Evolutionary conservation across 176 grass and related monocot genomes (phyloP), one percentile per base, ranked within the genome.

Genomic region (Musa beccarii): DNA sequence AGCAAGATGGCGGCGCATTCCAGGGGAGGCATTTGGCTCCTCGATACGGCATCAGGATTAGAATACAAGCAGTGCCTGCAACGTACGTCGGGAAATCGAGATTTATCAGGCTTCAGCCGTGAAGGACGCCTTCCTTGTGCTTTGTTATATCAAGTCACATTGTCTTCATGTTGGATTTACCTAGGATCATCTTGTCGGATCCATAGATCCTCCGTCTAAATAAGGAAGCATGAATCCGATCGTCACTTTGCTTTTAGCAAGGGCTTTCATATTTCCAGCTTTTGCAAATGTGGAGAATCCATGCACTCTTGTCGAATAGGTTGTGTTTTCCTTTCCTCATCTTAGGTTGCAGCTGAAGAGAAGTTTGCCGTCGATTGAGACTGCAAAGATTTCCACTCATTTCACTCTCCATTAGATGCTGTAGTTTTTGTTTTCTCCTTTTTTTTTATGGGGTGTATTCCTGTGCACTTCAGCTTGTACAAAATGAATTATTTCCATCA

Each of bases 71-170:
- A 89, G 19, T 92, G 85, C 65, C 65, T 97, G 85, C 24, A 97
- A 65, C 90, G 90, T 29, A 75, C 81, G 24, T 90, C 81, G 49
- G 92, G 90, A 90, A 92, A 90, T 49, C 85, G 85, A 34, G 34
- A 4, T 34, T 34, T 34, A 34, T 34, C 34, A 34, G 3, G 2
- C 34, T 34, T 34, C 5, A 78, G 53, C 34, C 8, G 20, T 80
- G 49, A 43, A 63, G 22, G 69, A 43, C 43, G 75, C 34, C 3
- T 34, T 29, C 29, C 29, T 29, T 3, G 29, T 29, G 2, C 29
- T 29, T 29, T 29, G 29, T 29, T 34, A 34, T 4, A 34, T 34
- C 5, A 3, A 34, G 4, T 5, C 29, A 29, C 29, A 29, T 29
- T 3, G 29, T 29, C 29, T 29, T 29, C 34, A 34, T 34, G 34